Evolutionary conservation across 208 protist genomes (phyloP).

Genomic region (Angomonas ambiguus): DNA sequence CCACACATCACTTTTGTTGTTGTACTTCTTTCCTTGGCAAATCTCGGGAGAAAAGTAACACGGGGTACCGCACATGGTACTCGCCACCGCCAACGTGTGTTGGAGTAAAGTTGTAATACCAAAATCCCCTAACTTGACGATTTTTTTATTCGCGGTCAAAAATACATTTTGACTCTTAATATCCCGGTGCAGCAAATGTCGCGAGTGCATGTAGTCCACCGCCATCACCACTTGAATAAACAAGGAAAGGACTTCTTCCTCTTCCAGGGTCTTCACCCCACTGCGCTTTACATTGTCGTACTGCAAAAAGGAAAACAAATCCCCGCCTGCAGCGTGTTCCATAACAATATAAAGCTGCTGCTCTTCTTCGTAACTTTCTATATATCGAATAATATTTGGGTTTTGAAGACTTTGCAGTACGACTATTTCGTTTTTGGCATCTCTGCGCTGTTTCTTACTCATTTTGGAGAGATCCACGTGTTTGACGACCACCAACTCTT

Average conservation of each 20-base stretch:
- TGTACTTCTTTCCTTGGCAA: conserved; percentile 90
- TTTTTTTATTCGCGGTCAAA: conserved; percentile 44
- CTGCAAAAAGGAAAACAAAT: conserved; percentile 65
- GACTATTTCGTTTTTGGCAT: conserved; percentile 79
- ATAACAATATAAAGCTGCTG: conserved; percentile 89
- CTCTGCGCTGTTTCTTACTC: conserved; percentile 59
- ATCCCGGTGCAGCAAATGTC: conserved; percentile 88
- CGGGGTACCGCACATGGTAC: conserved; percentile 94
- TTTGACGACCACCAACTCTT: conserved; percentile 55
- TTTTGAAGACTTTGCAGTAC: conserved; percentile 81
- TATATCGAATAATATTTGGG: conserved; percentile 86
- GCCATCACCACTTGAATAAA: conserved; percentile 86
- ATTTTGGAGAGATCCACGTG: conserved; percentile 79
- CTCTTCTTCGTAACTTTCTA: conserved; percentile 78
- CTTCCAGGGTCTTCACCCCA: conserved; percentile 27
- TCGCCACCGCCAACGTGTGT: conserved; percentile 83
- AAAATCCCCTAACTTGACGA: conserved; percentile 92
- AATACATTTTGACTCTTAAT: conserved; percentile 93
- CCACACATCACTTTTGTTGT: conserved; percentile 93
- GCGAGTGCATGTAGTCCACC: conserved; percentile 88
- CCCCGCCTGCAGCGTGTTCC: conserved; percentile 88
- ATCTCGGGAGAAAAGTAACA: conserved; percentile 95
- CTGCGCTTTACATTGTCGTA: background rate
- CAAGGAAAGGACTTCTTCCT: conserved; percentile 66
- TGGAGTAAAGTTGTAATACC: conserved; percentile 89